Conservation (phyloP, 2,329 filamentous ascomycete genomes). For the Ophiostoma novo-ulmi region DNA sequence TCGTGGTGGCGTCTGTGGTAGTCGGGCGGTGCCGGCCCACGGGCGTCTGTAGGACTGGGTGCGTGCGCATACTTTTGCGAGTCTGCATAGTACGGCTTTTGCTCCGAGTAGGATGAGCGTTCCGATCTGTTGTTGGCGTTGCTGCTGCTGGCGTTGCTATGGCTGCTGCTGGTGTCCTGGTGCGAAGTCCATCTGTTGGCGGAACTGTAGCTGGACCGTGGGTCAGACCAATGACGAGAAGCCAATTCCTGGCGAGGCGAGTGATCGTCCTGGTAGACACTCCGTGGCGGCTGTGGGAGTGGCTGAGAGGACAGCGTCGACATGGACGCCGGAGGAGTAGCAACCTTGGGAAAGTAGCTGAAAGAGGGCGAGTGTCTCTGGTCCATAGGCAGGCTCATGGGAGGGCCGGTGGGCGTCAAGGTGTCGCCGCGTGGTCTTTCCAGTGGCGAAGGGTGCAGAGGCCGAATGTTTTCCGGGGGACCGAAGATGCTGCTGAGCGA, state of each 20-base stretch:
- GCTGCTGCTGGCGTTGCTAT: background rate
- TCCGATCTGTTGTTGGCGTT: background rate
- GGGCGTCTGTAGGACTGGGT: background rate
- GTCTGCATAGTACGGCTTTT: constrained; percentile 10
- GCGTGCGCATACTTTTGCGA: constrained; percentile 15
- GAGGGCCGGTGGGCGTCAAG: constrained; percentile 28
- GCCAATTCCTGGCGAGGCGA: constrained; percentile 15
- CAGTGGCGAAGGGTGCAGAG: constrained; percentile 45
- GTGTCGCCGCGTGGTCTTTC: constrained; percentile 39
- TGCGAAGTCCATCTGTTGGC: constrained; percentile 6
- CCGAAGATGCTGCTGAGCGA: constrained; percentile 55
- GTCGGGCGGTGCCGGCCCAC: background rate
- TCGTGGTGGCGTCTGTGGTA: constrained; percentile 17
- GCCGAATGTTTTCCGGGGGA: constrained; percentile 41
- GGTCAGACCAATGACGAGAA: background rate
- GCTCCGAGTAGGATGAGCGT: constrained; percentile 2
- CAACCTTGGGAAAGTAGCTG: constrained; percentile 42
- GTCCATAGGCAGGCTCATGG: constrained; percentile 8
- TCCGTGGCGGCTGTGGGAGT: background rate
- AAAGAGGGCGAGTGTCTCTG: constrained; percentile 36
- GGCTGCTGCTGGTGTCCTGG: constrained; percentile 15
- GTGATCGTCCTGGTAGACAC: constrained; percentile 14
- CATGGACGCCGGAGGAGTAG: background rate
- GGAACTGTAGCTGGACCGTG: constrained; percentile 19
- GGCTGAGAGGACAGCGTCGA: background rate